Evolutionary conservation across 2,329 filamentous ascomycete species (phyloP).

Genomic region (Zymoseptoria brevis): DNA sequence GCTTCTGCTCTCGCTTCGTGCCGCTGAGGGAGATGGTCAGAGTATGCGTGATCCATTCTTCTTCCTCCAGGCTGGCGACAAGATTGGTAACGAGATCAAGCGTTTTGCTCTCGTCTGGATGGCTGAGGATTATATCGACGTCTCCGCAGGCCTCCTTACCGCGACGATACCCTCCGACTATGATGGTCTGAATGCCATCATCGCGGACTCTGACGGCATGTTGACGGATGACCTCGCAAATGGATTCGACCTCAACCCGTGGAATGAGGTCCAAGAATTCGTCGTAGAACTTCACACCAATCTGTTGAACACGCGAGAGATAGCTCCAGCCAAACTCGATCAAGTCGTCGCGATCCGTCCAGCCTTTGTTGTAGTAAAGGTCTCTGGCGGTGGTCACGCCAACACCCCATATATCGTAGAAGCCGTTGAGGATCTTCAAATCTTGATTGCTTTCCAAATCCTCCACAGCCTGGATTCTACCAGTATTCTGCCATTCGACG

Average conservation of each 20-base stretch:
- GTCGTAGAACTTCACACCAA: conserved; percentile 88
- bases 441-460: conserved; percentile 57
- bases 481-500: conserved; percentile 60
- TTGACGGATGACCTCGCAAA: conserved; percentile 53
- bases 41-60: conserved; percentile 71
- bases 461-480: conserved; percentile 52
- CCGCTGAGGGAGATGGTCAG: conserved; percentile 62
- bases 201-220: conserved; percentile 59
- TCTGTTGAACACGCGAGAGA: conserved; percentile 76
- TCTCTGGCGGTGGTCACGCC: conserved; percentile 71
- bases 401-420: conserved; percentile 89
- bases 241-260: conserved; percentile 63
- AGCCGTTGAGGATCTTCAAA: conserved; percentile 57
- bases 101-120: conserved; percentile 63
- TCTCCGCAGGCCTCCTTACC: conserved; percentile 69
- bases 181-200: conserved; percentile 47
- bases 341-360: conserved; percentile 78
- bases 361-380: conserved; percentile 69
- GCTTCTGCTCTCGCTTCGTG: conserved; percentile 63
- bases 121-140: conserved; percentile 77
- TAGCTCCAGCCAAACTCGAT: conserved; percentile 71
- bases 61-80: conserved; percentile 60
- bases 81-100: conserved; percentile 63
- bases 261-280: conserved; percentile 69
- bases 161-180: conserved; percentile 75